These are phyloP conservation scores for Brasilioporus rufonigricans DNA, from an alignment of 768 basidiomycete species.

Conservation along the genomic window DNA sequence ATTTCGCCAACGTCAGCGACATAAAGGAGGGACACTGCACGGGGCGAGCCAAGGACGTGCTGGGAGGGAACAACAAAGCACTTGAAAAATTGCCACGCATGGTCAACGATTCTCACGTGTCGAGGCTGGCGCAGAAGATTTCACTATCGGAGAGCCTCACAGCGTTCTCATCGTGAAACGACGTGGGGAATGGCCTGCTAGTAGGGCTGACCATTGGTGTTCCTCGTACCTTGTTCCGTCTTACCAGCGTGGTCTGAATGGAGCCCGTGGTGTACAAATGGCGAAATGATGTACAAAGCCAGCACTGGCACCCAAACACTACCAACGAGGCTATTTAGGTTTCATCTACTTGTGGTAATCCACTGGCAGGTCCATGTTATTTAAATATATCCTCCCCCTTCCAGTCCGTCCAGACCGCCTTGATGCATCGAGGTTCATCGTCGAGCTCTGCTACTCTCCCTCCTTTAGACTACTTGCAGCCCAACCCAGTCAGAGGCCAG, in stretches of 20 bases:
- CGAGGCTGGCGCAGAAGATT: not conserved
- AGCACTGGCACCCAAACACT: constrained; percentile 25
- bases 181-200: no score
- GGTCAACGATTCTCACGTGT: constrained; percentile 3
- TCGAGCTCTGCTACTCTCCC: constrained; percentile 22
- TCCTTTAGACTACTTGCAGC: constrained; percentile 53
- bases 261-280: not conserved
- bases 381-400: constrained; percentile 6
- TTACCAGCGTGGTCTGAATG: no score
- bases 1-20: constrained; percentile 64
- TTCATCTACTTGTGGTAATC: constrained; percentile 18
- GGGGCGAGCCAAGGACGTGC: not conserved
- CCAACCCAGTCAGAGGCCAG: constrained; percentile 71
- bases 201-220: no score
- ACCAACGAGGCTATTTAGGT: not conserved
- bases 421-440: constrained; percentile 26
- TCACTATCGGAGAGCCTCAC: no score
- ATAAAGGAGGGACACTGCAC: constrained; percentile 32
- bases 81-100: constrained; percentile 7
- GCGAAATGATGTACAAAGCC: constrained; percentile 26
- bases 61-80: not conserved
- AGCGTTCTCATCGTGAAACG: no score
- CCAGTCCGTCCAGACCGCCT: constrained; percentile 2
- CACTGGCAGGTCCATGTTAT: not conserved
- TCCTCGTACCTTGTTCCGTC: no score